Evolutionary conservation across 768 basidiomycete genomes (phyloP), one percentile per base, ranked within the genome.

Genomic region (Leccinum longicurvipes): DNA sequence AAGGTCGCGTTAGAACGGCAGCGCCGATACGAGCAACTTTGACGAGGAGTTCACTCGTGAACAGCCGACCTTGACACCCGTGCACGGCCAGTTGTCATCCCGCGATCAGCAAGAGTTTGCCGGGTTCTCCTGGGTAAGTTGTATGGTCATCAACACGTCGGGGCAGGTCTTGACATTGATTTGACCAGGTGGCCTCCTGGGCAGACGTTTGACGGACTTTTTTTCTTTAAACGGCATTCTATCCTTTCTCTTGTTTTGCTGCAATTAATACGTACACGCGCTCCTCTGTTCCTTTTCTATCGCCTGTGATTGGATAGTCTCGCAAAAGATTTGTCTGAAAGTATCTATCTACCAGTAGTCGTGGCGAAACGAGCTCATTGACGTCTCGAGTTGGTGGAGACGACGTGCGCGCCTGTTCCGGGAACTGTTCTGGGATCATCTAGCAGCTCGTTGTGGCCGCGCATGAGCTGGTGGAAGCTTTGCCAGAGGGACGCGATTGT

Each of bases 31-130:
- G 47, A 91, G 86, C 69, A 93, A 97, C 75, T 98, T 97, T 75
- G 93, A 97, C 73, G 87, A 93, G 68, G 97, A 98, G 71, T 98
- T 99, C 72, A 99, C 97, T 34, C 82, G 82, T 53, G 97, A 99
- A 70, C 91, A 97, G 70, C 97, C 97, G 14, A 98, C 95, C 2
- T 76, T 99, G 63, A 99, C 97, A 3, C 97, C 97, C 15, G 97
- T 99, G 36, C 95, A 98, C 65, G 92, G 91, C 15, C 93, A 96
- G 60, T 72, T 99, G 57, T 92, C 92, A 19, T 67, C 88, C 25
- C 86, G 86, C 48, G 93, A 98, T 67, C 97, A 99, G 74, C 82
- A 86, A 52, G 96, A 98, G 72, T 99, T 99, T 77, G 87, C 91
- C 62, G 94, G 94, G 17, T 98, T 98, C 79, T 96, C 93, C 58